A percentile compares a stretch with the other conserved stretches of the same genome.
Evolutionary conservation across 495 filamentous ascomycete genomes (phyloP).

Genomic region (Neurospora africana): DNA sequence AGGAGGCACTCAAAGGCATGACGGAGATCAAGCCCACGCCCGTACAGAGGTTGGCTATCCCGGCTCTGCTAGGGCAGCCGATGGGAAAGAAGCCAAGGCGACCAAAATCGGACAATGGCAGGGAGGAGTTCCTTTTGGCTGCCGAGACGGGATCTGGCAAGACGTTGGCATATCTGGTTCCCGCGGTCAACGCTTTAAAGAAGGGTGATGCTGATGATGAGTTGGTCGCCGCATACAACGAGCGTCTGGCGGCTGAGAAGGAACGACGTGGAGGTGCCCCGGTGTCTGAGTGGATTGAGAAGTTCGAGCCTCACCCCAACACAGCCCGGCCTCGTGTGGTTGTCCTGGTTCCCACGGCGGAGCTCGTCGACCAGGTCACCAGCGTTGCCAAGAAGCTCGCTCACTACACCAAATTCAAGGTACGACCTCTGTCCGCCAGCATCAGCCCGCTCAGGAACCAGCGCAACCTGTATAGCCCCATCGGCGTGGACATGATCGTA

Average conservation of each 20-base stretch:
- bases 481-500: slow-evolving; percentile 76
- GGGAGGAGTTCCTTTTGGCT: slow-evolving; percentile 73
- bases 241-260: slow-evolving; percentile 34
- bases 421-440: slow-evolving; percentile 66
- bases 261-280: slow-evolving; percentile 39
- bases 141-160: slow-evolving; percentile 97
- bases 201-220: slow-evolving; percentile 55
- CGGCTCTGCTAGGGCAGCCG: slow-evolving; percentile 48
- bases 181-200: slow-evolving; percentile 74
- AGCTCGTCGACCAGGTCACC: slow-evolving; percentile 84
- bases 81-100: slow-evolving; percentile 4
- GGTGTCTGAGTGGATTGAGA: slow-evolving; percentile 30
- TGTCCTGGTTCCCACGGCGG: slow-evolving; percentile 86
- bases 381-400: slow-evolving; percentile 65
- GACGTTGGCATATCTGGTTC: slow-evolving; percentile 83
- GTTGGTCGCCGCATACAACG: slow-evolving; percentile 40
- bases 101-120: slow-evolving; percentile 16
- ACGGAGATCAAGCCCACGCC: slow-evolving; percentile 68
- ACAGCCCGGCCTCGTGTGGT: slow-evolving; percentile 71
- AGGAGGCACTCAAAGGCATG: slow-evolving; percentile 62
- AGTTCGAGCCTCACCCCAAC: slow-evolving; percentile 55
- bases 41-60: slow-evolving; percentile 80
- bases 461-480: slow-evolving; percentile 66
- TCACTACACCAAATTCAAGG: slow-evolving; percentile 74
- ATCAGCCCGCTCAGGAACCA: slow-evolving; percentile 72